phyloP scores from a whole-genome alignment of 2,329 filamentous ascomycete species.

The Monosporascus sp. region DNA sequence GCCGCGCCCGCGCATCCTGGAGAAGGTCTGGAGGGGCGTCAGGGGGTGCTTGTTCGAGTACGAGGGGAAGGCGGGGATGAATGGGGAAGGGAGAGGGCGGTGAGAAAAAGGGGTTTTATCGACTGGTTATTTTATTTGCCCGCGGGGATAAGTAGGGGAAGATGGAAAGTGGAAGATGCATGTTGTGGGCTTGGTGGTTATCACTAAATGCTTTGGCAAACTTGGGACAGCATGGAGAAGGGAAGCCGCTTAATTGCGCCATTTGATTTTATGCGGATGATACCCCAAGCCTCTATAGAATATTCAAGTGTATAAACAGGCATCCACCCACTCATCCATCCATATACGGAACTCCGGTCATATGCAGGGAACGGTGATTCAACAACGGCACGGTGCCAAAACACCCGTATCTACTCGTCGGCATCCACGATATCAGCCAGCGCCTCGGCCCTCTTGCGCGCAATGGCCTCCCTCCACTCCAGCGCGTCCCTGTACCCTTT shows the following conservation, averaged over 20 bases:
- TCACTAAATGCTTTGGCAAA: too few species aligned
- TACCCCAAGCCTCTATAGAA: neutral
- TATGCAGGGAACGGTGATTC: neutral
- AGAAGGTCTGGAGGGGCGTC: conserved; percentile 85
- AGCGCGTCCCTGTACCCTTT: conserved; percentile 51
- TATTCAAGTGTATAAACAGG: neutral
- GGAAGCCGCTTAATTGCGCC: neutral
- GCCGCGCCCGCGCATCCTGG: conserved; percentile 68
- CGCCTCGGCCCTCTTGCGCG: conserved; percentile 14
- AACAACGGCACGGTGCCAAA: too few species aligned
- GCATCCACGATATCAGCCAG: conserved; percentile 23
- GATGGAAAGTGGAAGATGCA: too few species aligned
- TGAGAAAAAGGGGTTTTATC: too few species aligned
- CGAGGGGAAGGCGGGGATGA: conserved; percentile 29
- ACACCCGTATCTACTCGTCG: too few species aligned
- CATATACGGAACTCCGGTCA: neutral
- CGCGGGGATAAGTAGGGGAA: too few species aligned
- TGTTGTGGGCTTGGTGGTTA: too few species aligned
- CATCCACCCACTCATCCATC: neutral
- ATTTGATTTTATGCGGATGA: neutral
- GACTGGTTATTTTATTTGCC: neutral
- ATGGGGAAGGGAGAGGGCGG: conserved; percentile 9
- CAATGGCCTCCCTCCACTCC: conserved; percentile 31
- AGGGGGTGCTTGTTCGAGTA: conserved; percentile 74
- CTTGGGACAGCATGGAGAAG: too few species aligned